Evolutionary conservation across 1,139 yeast genomes (phyloP), one percentile per base, ranked within the genome.

Genomic region (Wickerhamiella pararugosa): DNA sequence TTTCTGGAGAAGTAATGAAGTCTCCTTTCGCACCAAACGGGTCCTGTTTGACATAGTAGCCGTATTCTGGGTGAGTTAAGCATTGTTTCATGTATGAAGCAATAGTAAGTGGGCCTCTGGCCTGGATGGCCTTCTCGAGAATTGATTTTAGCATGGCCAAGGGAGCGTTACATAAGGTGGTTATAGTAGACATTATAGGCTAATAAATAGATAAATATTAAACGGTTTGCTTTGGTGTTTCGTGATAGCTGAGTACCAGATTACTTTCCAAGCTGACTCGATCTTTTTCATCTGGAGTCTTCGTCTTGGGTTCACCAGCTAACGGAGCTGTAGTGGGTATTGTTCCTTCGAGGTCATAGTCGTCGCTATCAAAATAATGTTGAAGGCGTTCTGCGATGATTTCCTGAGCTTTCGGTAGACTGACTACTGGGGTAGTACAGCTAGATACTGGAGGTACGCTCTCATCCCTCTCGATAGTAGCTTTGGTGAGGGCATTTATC

Each of bases 401-500:
- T 55, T 80, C 94, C 58, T 84, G 94, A 0, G 98, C 98, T 53
- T 76, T 78, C 38, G 75, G 73, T 49, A 90, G 66, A 25, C 94
- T 78, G 8, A 90, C 90, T 0, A 97, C 90, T 10, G 97, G 97
- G 0, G 97, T 84, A 6, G 80, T 78, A 59, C 95, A 90, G 29
- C 96, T 81, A 48, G 94, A 81, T n/a, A 87, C 80, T 3, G 84
- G 92, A 0, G 98, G 97, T 9, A 82, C 84, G 2, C 83, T 64
- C 47, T 90, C 96, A 61, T 92, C 98, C 42, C 93, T 71, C 58
- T 90, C 99, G 53, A 90, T 92, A 0, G 98, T 90, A 0, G 97
- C 94, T 47, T 90, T 84, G 76, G 87, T 83, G 48, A 90, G 66
- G 0, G 96, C 94, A 45, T 87, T 82, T 74, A 87, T 77, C 99